Evolutionary conservation across 305 asterid genomes (phyloP).

Genomic region (Solanum hybrid): DNA sequence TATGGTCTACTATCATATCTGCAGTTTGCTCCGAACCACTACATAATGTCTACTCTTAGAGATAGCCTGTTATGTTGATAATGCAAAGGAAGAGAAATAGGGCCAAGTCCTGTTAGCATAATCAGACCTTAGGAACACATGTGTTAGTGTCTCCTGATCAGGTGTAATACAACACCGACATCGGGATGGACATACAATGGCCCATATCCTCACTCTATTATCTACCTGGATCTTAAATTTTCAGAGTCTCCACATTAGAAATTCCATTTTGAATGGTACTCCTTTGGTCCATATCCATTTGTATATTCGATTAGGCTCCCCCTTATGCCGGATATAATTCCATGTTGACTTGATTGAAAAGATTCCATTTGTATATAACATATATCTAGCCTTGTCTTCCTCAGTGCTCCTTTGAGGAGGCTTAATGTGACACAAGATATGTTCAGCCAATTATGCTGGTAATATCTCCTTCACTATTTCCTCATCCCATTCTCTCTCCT

Average conservation of each 20-base stretch:
- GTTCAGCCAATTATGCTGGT: not conserved
- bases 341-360: not conserved
- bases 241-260: not conserved
- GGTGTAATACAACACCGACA: not conserved
- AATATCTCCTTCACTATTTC: not conserved
- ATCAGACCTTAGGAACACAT: not conserved
- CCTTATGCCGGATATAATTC: not conserved
- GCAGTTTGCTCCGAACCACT: too few relatives aligned
- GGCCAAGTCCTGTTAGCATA: not conserved
- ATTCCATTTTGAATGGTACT: not conserved
- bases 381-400: not conserved
- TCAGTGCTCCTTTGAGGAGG: not conserved
- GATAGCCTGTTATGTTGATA: not conserved
- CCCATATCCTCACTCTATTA: not conserved
- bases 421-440: not conserved
- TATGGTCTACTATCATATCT: not conserved
- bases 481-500: not conserved
- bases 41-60: not conserved
- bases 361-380: not conserved
- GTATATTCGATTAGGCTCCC: not conserved
- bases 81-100: not conserved
- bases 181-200: not conserved
- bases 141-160: not conserved
- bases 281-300: not conserved
- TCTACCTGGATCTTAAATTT: not conserved